Base-by-base conservation (phyloP, 805 yeast species). In the Babjeviella inositovora region DNA sequence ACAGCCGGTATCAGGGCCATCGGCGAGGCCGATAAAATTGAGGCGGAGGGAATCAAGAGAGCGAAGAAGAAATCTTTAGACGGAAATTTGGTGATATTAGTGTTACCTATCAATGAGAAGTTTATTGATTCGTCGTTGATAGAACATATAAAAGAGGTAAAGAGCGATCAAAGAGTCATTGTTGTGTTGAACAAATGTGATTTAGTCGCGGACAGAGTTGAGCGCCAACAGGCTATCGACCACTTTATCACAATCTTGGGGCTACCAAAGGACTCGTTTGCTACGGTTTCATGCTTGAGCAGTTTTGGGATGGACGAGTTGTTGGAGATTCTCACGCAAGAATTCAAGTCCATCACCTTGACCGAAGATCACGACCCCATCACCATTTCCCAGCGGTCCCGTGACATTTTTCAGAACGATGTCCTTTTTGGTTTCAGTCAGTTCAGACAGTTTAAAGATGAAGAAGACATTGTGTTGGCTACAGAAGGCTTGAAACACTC, bases 1-100 rank as follows among this genome's bases (percentile, higher is more conserved):
- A 85, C 97, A 1, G 98, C 98, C 0, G 98, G 98, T 0, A 64
- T 90, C 4, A 47, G 97, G 28, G 44, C 55, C 7, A 28, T 53
- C 0, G 37, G 50, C 0, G 43, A 50, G 13, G 40, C 47, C 1
- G 90, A 76, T 32, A 37, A 40, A 5, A 73, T 82, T 15, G 95
- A 82, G 36, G 44, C 45, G 7, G 77, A 82, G 41, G 98, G 98
- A 0, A 84, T 90, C 4, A 59, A 60, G 29, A 55, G 90, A 23
- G 93, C 97, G 0, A 69, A 65, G 27, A 44, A 43, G 12, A 68
- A 66, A 32, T 59, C 85, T 1, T 35, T 48, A 6, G 47, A 49
- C 6, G 68, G 92, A 15, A 90, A 90, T 41, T 34, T 82, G 16
- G 69, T 70, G 2, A 27, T 87, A n/a, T 66, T 71, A 0, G 64